Base-by-base conservation (phyloP, 257 asterid genomes). In the Jacaranda mimosifolia region DNA sequence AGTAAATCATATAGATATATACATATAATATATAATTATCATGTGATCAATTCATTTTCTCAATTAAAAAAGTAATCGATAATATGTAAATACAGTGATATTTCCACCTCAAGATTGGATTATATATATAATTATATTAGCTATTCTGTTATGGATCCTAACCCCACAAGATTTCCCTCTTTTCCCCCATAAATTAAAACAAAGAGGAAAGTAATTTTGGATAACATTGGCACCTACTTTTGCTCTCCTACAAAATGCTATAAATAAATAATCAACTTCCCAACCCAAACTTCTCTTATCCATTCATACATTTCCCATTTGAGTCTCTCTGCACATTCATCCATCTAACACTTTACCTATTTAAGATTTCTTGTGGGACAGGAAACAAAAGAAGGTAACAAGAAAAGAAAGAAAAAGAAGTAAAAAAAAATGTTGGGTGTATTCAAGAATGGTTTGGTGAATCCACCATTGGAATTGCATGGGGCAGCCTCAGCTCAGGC, bases 401-500 rank as follows among this genome's bases (percentile, higher is more conserved):
- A 32, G 36, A 38, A n/a, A 21, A 9, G 40, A 68, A 9, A 26
- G n/a, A 40, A 21, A 26, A 12, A 57, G 36, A 48, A 3, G 12
- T 9, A 38, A 40, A 17, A 39, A 48, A 86, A 83, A 81, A 94
- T 96, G 99, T 82, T 96, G 92, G 91, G 85, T 39, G 75, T 91
- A 46, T 96, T 96, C 92, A 89, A 86, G 86, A 90, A 88, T 32
- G 93, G 88, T 40, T 81, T 96, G 78, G 85, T 91, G 59, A 86
- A 86, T 77, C 92, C 98, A 62, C 99, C 99, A 12, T 70, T 85
- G 70, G 99, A 96, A 77, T 81, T 96, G 72, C 87, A 89, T 36
- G 88, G 97, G 83, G 92, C 94, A 13, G 93, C 86, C n/a, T 74
- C 92, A 9, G 14, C 59, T 4, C 76, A 77, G 14, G 66, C 81